These are phyloP conservation scores for Fusarium kyushuense DNA, from an alignment of 2,329 filamentous ascomycete species.

Conservation along the genomic window DNA sequence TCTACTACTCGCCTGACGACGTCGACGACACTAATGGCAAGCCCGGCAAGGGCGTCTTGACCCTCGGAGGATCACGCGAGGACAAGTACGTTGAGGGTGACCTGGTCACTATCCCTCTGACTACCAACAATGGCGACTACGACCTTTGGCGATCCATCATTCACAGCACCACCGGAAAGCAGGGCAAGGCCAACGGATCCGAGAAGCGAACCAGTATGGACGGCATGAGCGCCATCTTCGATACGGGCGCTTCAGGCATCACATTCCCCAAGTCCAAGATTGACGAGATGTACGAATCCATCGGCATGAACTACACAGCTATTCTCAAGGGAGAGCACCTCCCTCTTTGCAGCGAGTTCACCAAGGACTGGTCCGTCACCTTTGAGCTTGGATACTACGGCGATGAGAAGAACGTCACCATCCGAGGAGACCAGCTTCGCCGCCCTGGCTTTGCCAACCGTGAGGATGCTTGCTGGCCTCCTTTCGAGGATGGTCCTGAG, in stretches of 20 bases:
- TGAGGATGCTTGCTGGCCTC: conserved; percentile 53
- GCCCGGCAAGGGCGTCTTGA: conserved; percentile 47
- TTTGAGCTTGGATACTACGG: conserved; percentile 47
- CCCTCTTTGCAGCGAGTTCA: conserved; percentile 54
- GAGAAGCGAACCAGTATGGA: conserved; percentile 5
- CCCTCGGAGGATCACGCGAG: conserved; percentile 52
- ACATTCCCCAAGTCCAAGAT: conserved; percentile 45
- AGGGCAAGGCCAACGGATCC: conserved; percentile 33
- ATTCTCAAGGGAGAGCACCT: conserved; percentile 47
- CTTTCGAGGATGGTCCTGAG: conserved; percentile 45
- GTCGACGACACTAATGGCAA: conserved; percentile 15
- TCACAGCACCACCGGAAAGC: not conserved
- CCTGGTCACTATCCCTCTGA: conserved; percentile 32
- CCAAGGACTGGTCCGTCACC: conserved; percentile 51
- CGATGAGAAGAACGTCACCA: conserved; percentile 43
- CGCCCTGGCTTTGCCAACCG: conserved; percentile 51
- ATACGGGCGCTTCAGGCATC: conserved; percentile 50
- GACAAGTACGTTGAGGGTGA: conserved; percentile 47
- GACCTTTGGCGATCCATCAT: conserved; percentile 51
- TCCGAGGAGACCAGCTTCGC: conserved; percentile 51
- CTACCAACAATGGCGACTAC: conserved; percentile 17
- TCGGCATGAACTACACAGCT: conserved; percentile 53
- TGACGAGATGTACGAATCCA: conserved; percentile 49
- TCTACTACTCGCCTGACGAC: conserved; percentile 50
- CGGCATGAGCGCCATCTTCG: conserved; percentile 47